Percentiles rank a stretch among this genome's conserved stretches.
Evolutionary conservation across 345 rosid species (phyloP).

Genomic region (Lenwebbia sp.): DNA sequence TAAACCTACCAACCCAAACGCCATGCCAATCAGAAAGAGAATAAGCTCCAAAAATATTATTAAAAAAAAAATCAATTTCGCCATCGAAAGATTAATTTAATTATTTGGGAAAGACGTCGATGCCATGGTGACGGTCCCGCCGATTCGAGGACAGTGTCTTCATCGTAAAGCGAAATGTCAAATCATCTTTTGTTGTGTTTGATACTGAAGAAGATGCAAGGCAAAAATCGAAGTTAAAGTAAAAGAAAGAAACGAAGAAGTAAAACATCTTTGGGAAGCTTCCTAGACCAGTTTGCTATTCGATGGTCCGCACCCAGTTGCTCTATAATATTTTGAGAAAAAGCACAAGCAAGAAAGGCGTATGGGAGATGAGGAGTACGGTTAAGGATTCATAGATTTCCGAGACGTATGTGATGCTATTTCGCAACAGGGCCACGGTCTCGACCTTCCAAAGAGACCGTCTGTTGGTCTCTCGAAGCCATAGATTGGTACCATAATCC

Average conservation of each 20-base stretch:
- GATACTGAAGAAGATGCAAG: not conserved
- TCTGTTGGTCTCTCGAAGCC: not conserved
- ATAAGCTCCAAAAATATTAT: not conserved
- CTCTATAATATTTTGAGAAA: not conserved
- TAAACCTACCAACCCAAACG: not conserved
- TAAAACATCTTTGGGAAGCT: not conserved
- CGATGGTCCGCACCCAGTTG: not conserved
- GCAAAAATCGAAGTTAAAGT: not conserved
- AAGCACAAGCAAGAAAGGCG: not conserved
- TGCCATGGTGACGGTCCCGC: not conserved
- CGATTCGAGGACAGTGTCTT: not conserved
- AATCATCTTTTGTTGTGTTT: not conserved
- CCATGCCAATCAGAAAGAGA: not conserved
- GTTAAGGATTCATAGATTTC: not conserved
- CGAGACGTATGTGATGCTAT: not conserved
- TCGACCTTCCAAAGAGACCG: not conserved
- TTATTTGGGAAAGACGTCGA: not conserved
- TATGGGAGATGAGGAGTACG: not conserved
- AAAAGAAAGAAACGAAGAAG: not conserved
- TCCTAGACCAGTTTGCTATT: not conserved
- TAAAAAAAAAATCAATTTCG: not conserved
- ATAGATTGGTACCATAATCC: not conserved
- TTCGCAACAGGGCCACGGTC: not conserved
- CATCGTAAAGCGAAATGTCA: not conserved
- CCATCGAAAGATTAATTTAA: not conserved